Base-by-base conservation (phyloP, 108 stramenopile species). In the Cyclostephanos tholiformis region DNA sequence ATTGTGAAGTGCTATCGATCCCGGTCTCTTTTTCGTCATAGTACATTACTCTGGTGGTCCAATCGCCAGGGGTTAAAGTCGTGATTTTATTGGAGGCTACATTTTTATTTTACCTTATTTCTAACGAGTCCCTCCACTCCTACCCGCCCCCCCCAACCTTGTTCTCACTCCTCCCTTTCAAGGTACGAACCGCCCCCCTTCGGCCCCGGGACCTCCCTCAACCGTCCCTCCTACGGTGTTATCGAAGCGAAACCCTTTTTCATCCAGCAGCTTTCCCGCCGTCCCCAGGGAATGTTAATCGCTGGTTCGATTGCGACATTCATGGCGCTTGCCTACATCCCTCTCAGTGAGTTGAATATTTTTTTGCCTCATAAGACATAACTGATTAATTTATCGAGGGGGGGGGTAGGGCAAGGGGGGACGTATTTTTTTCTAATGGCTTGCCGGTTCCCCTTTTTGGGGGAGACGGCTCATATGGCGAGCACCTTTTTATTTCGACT, bases 141-240 rank as follows among this genome's bases (percentile, higher is more conserved):
- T 8, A 26, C n/a, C 30, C 41, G 27, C 9, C 32, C 4, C 32
- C 5, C 23, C 20, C 16, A 2, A 55, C 48, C 0, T 9, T 27
- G 14, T 26, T 10, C 13, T 61, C 60, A 17, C 65, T 22, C 22
- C 36, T n/a, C 41, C 48, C 23, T 39, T 19, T 63, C 22, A 16
- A 17, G 83, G 82, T 94, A 94, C 72, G 89, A 88, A 86, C 93
- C 93, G 44, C 93, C 93, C 74, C 86, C 86, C 51, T 86, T 57
- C 69, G 93, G 91, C 80, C 88, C 89, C 35, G 73, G 91, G 59
- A 87, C 89, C 38, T 56, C 89, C 66, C 82, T 91, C 65, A 87
- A 90, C 72, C 86, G 89, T 65, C 84, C 89, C 65, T 71, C 88
- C 8, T 94, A 94, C 74, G 77, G 82, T 11, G 72, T 69, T 32